These are phyloP conservation scores for Geoglossum cookeanum DNA, from an alignment of 2,329 filamentous ascomycete genomes.

Conservation along the genomic window DNA sequence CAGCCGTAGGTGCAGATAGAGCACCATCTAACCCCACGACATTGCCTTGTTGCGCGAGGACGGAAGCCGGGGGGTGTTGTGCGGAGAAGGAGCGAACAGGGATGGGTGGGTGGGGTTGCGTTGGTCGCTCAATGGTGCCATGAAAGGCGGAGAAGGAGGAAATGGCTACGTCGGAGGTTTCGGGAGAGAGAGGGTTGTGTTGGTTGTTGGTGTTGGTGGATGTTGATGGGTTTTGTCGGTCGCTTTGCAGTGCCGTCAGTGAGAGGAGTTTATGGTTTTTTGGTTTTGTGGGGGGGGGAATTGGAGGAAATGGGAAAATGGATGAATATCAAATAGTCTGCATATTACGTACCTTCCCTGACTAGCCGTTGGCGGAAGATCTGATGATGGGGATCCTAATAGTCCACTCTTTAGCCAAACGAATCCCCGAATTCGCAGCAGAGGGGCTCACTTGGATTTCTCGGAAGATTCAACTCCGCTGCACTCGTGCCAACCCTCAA, in stretches of 20 bases:
- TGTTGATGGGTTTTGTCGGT: constrained; percentile 15
- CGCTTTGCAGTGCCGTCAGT: not conserved
- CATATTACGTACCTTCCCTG: not conserved
- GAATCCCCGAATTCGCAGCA: not conserved
- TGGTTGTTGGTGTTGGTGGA: constrained; percentile 14
- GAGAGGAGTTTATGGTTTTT: not conserved
- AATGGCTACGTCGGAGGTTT: constrained; percentile 42
- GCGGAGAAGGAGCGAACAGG: constrained; percentile 2
- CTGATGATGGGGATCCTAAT: not conserved
- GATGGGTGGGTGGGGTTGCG: too few relatives aligned
- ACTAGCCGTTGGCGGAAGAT: not conserved
- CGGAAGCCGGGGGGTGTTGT: constrained; percentile 18
- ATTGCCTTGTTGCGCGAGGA: constrained; percentile 20
- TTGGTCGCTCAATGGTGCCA: constrained; percentile 16
- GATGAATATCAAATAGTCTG: not conserved
- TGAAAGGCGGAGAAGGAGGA: constrained; percentile 43
- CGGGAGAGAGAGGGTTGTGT: constrained; percentile 37
- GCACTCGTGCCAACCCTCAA: constrained; percentile 59
- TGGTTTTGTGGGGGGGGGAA: not conserved
- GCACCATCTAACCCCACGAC: constrained; percentile 27
- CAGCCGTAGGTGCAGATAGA: constrained; percentile 5
- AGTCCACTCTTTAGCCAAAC: not conserved
- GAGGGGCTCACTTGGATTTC: not conserved
- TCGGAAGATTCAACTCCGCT: constrained; percentile 34
- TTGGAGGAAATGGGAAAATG: too few relatives aligned